Percentiles rank a stretch among this genome's conserved stretches.
phyloP scores from a whole-genome alignment of 2,329 filamentous ascomycete genomes.

The Fusarium sp. region DNA sequence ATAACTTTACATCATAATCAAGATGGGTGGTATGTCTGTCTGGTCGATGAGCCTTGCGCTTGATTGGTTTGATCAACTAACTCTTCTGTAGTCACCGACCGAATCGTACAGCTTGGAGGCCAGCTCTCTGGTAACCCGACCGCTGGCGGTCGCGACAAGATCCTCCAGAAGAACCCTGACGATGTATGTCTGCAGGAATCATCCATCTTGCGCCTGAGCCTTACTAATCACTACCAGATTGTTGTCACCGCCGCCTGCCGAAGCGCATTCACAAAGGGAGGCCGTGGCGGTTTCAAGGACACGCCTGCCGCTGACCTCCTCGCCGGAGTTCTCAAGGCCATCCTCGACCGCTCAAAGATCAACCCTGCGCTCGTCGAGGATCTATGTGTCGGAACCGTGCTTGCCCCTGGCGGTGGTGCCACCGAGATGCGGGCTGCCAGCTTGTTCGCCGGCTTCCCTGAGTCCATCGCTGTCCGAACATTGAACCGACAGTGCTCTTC shows the following conservation, averaged over 20 bases:
- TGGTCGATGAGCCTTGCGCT: not conserved
- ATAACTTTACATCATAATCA: constrained; percentile 30
- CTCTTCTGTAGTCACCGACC: constrained; percentile 60
- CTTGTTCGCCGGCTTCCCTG: constrained; percentile 90
- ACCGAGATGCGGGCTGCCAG: constrained; percentile 96
- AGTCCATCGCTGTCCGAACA: constrained; percentile 81
- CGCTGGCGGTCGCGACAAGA: constrained; percentile 60
- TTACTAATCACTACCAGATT: constrained; percentile 59
- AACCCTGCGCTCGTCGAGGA: constrained; percentile 91
- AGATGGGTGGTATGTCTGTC: constrained; percentile 52
- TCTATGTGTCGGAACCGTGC: constrained; percentile 88
- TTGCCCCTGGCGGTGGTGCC: constrained; percentile 91
- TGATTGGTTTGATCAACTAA: constrained; percentile 14
- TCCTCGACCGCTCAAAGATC: constrained; percentile 87
- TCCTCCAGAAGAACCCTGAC: constrained; percentile 72
- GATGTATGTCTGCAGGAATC: constrained; percentile 59
- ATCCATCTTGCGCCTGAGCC: not conserved
- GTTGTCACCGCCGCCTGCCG: constrained; percentile 94
- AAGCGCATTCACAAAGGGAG: constrained; percentile 90
- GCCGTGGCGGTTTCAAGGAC: constrained; percentile 95
- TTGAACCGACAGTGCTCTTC: constrained; percentile 96
- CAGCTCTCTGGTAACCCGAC: constrained; percentile 70
- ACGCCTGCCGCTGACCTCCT: constrained; percentile 87
- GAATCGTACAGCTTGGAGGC: constrained; percentile 68
- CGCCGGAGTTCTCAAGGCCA: constrained; percentile 79